Conservation (phyloP, 2,329 filamentous ascomycete genomes). For the Cladosporium sp. region DNA sequence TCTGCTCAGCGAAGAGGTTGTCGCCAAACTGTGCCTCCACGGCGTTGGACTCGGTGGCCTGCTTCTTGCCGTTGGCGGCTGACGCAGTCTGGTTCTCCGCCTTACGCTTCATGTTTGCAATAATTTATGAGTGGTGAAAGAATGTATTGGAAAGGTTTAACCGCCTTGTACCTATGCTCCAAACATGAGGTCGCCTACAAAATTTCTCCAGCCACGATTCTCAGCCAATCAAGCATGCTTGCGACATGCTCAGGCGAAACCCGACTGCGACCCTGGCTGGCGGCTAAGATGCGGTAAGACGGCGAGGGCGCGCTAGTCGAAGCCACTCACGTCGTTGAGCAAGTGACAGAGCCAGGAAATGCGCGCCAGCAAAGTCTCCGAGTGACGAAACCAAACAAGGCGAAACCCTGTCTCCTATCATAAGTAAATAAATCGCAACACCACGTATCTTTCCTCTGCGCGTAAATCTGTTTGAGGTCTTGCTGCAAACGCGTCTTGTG, state of each 20-base stretch:
- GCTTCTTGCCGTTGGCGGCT: conserved; percentile 43
- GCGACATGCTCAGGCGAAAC: conserved; percentile 5
- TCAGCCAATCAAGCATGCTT: conserved; percentile 15
- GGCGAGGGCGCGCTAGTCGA: conserved; percentile 1
- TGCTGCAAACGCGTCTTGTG: not conserved
- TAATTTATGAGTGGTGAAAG: not conserved
- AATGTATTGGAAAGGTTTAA: conserved; percentile 13
- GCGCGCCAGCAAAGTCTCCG: conserved; percentile 2
- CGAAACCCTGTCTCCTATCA: conserved; percentile 14
- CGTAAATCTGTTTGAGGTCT: not conserved
- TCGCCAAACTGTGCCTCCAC: conserved; percentile 61
- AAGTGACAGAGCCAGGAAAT: conserved; percentile 6
- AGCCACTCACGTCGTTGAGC: not conserved
- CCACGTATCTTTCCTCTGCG: not conserved
- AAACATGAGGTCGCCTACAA: conserved; percentile 18
- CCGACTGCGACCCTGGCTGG: not conserved
- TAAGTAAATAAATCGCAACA: not conserved
- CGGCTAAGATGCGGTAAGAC: conserved; percentile 5
- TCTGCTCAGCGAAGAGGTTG: conserved; percentile 63
- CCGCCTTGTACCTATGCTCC: not conserved
- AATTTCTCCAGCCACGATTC: conserved; percentile 12
- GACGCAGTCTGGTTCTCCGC: conserved; percentile 33
- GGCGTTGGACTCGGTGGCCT: conserved; percentile 36
- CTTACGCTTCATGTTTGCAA: conserved; percentile 45
- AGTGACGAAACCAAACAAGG: conserved; percentile 7